A percentile compares a stretch with the other conserved stretches of the same genome.
These are phyloP conservation scores for Plectranthus barbatus DNA, from an alignment of 257 asterid species.

Conservation along the genomic window DNA sequence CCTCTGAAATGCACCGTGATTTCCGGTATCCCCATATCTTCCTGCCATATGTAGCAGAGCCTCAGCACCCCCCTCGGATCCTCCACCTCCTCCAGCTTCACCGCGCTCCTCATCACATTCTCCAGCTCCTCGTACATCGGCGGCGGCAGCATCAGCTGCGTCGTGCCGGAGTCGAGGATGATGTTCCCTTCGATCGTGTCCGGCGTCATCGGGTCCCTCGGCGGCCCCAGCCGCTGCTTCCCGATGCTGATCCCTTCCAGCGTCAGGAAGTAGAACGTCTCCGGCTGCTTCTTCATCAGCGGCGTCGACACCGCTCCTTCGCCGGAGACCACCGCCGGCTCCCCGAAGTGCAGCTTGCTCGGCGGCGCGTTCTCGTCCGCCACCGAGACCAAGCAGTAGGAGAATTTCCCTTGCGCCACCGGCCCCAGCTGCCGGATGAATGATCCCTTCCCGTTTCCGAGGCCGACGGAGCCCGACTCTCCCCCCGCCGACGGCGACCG, in stretches of 20 bases:
- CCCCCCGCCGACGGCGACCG: neutral
- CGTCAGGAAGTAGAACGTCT: conserved; percentile 2
- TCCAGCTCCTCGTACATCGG: neutral
- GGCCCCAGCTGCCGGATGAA: conserved; percentile 27
- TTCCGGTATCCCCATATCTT: neutral
- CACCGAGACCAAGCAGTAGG: conserved; percentile 27
- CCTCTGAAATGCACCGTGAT: conserved; percentile 25
- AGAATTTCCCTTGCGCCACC: conserved; percentile 13
- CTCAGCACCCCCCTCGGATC: neutral
- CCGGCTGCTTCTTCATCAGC: neutral
- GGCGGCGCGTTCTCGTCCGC: neutral
- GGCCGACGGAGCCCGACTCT: conserved; percentile 32
- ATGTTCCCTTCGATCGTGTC: neutral
- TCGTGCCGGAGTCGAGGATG: conserved; percentile 38
- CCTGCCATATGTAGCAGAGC: conserved; percentile 6
- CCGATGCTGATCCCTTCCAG: conserved; percentile 20
- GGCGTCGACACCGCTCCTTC: neutral
- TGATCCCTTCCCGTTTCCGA: conserved; percentile 30
- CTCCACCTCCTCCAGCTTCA: neutral
- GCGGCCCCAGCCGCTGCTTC: neutral
- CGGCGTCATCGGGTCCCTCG: no score
- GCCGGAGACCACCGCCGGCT: neutral
- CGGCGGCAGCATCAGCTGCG: conserved; percentile 14
- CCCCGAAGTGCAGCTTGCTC: conserved; percentile 23
- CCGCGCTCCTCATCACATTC: no score